These are phyloP conservation scores for Dioszegia aurantiaca DNA, from an alignment of 768 basidiomycete species.

Conservation along the genomic window DNA sequence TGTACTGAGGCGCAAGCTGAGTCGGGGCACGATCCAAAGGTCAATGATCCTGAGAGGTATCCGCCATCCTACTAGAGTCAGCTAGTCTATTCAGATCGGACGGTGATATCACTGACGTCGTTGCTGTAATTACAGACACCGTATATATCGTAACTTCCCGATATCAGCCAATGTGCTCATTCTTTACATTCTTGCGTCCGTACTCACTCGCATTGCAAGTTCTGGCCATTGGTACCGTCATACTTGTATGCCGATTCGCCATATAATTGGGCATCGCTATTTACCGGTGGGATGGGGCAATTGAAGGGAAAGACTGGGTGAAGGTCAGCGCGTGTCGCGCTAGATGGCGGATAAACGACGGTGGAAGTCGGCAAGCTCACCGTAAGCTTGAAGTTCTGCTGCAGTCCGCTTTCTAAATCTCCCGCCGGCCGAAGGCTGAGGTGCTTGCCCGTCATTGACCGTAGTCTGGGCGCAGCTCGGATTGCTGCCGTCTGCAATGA, in stretches of 20 bases:
- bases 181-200: too few relatives aligned
- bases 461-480: neutral
- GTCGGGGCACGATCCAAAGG: neutral
- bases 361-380: too few relatives aligned
- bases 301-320: neutral
- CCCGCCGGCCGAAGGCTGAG: neutral
- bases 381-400: slow-evolving; percentile 2
- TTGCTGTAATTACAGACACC: too few relatives aligned
- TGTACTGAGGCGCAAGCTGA: neutral
- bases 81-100: neutral
- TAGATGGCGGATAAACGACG: neutral
- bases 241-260: neutral
- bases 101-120: too few relatives aligned
- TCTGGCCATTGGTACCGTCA: neutral
- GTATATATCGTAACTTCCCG: too few relatives aligned
- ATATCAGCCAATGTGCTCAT: too few relatives aligned
- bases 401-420: neutral
- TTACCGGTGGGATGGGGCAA: neutral
- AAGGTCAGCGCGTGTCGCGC: neutral
- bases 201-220: neutral
- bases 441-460: neutral
- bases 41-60: neutral
- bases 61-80: neutral
- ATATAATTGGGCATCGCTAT: neutral
- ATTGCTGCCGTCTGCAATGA: neutral